Conservation (phyloP, 2,329 filamentous ascomycete species). For the Talaromyces sp. region DNA sequence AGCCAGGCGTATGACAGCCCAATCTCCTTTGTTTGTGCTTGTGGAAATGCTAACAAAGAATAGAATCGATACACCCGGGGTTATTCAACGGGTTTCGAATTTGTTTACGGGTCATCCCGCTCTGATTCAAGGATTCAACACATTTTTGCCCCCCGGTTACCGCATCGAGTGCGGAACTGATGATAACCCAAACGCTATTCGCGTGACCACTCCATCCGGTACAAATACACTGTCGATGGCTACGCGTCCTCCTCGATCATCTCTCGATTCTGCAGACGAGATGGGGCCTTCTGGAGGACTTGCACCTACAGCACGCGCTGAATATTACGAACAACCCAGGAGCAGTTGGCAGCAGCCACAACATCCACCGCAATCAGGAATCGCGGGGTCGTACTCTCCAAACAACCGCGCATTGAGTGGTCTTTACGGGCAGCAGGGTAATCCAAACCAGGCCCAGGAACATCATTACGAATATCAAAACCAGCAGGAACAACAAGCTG, state of each 20-base stretch:
- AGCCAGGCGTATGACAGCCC: slow-evolving; percentile 70
- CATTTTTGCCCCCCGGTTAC: slow-evolving; percentile 91
- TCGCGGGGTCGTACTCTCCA: slow-evolving; percentile 35
- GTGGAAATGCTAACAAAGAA: slow-evolving; percentile 12
- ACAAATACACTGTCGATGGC: slow-evolving; percentile 85
- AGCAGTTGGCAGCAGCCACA: slow-evolving; percentile 34
- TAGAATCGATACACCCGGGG: slow-evolving; percentile 90
- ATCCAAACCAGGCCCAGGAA: slow-evolving; percentile 35
- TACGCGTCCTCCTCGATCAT: slow-evolving; percentile 20
- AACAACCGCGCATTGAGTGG: slow-evolving; percentile 31
- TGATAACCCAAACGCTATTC: slow-evolving; percentile 90
- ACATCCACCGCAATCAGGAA: slow-evolving; percentile 25
- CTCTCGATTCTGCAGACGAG: slow-evolving; percentile 29
- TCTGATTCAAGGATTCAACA: slow-evolving; percentile 96
- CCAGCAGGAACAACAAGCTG: slow-evolving; percentile 42
- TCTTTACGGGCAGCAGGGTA: slow-evolving; percentile 31
- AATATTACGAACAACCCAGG: slow-evolving; percentile 37
- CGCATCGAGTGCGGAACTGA: slow-evolving; percentile 92
- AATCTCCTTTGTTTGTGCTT: slow-evolving; percentile 14
- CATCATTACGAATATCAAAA: slow-evolving; percentile 37
- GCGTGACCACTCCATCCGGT: slow-evolving; percentile 96
- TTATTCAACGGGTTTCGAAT: slow-evolving; percentile 92
- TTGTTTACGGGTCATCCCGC: slow-evolving; percentile 94
- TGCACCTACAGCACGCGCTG: slow-evolving; percentile 26
- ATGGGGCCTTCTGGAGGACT: slow-evolving; percentile 25